Conservation (phyloP, 257 asterid genomes). For the Verbena officinalis region DNA sequence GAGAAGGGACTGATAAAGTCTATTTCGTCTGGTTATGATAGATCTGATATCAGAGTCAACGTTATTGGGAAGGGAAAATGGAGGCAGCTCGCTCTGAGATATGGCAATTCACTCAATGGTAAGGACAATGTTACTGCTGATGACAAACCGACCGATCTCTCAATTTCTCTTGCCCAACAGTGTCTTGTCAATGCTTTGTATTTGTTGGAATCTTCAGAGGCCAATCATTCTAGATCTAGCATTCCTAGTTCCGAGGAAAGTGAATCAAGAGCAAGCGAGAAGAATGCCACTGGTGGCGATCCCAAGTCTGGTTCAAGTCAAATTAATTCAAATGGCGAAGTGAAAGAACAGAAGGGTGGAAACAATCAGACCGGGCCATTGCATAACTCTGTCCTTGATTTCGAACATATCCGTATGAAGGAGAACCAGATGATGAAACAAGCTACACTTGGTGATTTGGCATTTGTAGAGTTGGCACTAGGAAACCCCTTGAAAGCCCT, state of each 20-base stretch:
- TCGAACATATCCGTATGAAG: constrained; percentile 49
- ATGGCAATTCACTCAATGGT: constrained; percentile 40
- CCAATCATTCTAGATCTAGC: constrained; percentile 41
- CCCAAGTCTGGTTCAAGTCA: constrained; percentile 45
- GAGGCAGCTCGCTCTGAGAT: constrained; percentile 70
- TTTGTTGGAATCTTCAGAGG: constrained; percentile 57
- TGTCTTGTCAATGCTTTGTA: constrained; percentile 74
- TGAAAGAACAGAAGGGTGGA: constrained; percentile 67
- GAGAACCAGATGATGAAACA: constrained; percentile 73
- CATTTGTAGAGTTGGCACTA: constrained; percentile 69
- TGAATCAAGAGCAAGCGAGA: constrained; percentile 47
- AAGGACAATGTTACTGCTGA: constrained; percentile 34
- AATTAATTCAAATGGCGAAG: constrained; percentile 63
- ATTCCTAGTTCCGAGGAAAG: constrained; percentile 42
- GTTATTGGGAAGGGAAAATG: constrained; percentile 91
- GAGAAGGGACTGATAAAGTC: constrained; percentile 71
- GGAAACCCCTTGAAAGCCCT: constrained; percentile 76
- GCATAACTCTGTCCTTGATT: constrained; percentile 52
- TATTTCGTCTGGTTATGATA: constrained; percentile 35
- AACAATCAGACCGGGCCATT: constrained; percentile 51
- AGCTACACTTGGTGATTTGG: constrained; percentile 71
- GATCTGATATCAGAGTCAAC: constrained; percentile 51
- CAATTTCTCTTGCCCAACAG: constrained; percentile 63
- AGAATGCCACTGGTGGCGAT: constrained; percentile 40
- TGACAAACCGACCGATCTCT: constrained; percentile 51